phyloP scores from a whole-genome alignment of 2,329 filamentous ascomycete species.

The Colletotrichum incanum region DNA sequence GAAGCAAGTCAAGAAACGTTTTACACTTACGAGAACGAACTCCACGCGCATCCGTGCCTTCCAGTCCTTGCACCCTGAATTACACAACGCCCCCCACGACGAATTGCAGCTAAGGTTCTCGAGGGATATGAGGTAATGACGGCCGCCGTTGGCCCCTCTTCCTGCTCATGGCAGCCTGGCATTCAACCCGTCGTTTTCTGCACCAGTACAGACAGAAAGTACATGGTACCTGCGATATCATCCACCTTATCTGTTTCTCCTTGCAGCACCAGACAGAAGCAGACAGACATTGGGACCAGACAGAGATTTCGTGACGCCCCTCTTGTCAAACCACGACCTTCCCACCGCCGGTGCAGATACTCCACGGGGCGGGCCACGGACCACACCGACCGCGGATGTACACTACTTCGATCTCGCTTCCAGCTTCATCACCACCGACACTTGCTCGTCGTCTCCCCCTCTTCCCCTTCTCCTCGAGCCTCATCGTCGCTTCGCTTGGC shows the following conservation, averaged over 20 bases:
- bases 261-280: constrained; percentile 6
- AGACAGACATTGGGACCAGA: not conserved
- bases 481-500: not conserved
- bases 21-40: not conserved
- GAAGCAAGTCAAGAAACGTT: not conserved
- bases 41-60: constrained; percentile 18
- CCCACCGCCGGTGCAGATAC: not conserved
- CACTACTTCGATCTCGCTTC: not conserved
- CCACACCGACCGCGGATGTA: not conserved
- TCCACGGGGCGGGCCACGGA: not conserved
- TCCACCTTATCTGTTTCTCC: constrained; percentile 14
- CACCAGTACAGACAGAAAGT: not conserved
- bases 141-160: not conserved
- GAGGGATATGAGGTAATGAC: constrained; percentile 12
- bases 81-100: not conserved
- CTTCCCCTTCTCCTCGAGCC: constrained; percentile 18
- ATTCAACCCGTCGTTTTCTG: not conserved
- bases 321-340: not conserved
- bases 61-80: constrained; percentile 1
- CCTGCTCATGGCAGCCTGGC: not conserved
- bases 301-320: not conserved
- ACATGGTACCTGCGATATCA: not conserved
- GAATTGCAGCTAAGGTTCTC: not conserved
- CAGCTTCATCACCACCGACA: constrained; percentile 4
- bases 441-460: not conserved